These are phyloP conservation scores for Stachybotrys elegans DNA, from an alignment of 2,329 filamentous ascomycete species.

Conservation along the genomic window DNA sequence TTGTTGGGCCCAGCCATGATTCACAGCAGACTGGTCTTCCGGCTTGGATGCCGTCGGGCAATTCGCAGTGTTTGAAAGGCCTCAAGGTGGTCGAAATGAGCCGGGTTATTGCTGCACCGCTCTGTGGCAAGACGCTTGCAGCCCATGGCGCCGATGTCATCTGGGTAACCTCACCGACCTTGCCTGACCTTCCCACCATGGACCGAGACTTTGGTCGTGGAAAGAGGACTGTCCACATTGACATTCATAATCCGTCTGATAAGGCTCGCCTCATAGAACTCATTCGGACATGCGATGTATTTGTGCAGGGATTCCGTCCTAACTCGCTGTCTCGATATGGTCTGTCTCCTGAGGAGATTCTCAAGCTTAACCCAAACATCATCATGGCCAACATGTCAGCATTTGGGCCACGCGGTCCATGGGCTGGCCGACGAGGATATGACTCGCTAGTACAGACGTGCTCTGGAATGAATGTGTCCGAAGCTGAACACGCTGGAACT, in stretches of 20 bases:
- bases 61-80: conserved; percentile 40
- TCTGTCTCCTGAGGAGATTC: conserved; percentile 27
- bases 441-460: conserved; percentile 49
- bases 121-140: conserved; percentile 61
- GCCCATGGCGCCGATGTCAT: conserved; percentile 68
- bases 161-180: conserved; percentile 58
- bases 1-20: neutral
- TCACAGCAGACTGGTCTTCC: too few relatives aligned
- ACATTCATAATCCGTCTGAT: conserved; percentile 48
- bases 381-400: conserved; percentile 49
- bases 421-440: conserved; percentile 41
- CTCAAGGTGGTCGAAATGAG: conserved; percentile 68
- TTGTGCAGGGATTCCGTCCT: conserved; percentile 61
- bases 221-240: conserved; percentile 58
- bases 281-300: conserved; percentile 54
- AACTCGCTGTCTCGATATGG: conserved; percentile 41
- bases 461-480: conserved; percentile 50
- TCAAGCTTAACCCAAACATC: conserved; percentile 34
- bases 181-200: conserved; percentile 61
- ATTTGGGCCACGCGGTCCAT: conserved; percentile 40
- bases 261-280: conserved; percentile 49
- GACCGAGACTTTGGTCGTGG: conserved; percentile 63
- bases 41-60: neutral
- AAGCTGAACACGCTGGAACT: conserved; percentile 39
- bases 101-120: conserved; percentile 66